phyloP scores from a whole-genome alignment of 2,329 filamentous ascomycete species.

The Shiraia sp. region DNA sequence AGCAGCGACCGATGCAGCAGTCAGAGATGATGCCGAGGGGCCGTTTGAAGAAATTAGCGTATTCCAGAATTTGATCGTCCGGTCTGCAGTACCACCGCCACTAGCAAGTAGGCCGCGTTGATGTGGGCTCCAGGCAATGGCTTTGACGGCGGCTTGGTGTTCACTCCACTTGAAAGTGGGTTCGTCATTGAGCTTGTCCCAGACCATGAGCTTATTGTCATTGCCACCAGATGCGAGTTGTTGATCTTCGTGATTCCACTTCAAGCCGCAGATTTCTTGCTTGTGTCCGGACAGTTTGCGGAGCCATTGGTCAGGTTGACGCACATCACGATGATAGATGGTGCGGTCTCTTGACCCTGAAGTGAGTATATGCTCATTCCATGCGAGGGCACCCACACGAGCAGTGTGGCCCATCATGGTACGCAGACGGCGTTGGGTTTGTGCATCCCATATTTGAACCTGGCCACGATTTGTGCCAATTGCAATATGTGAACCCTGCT shows the following conservation, averaged over 20 bases:
- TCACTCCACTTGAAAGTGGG: constrained; percentile 93
- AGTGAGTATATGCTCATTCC: constrained; percentile 97
- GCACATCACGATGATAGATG: constrained; percentile 95
- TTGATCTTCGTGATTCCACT: constrained; percentile 95
- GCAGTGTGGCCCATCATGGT: constrained; percentile 98
- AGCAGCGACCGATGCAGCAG: constrained; percentile 42
- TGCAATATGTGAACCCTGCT: constrained; percentile 82
- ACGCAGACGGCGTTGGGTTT: constrained; percentile 78
- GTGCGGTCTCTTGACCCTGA: constrained; percentile 91
- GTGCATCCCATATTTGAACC: constrained; percentile 97
- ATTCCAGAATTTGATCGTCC: constrained; percentile 98
- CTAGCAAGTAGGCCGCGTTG: constrained; percentile 93
- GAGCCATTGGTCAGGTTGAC: constrained; percentile 87
- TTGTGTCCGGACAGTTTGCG: constrained; percentile 90
- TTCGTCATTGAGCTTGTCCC: constrained; percentile 93
- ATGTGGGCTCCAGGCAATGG: constrained; percentile 96
- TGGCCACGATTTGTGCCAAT: constrained; percentile 94
- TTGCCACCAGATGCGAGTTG: constrained; percentile 96
- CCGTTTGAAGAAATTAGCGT: constrained; percentile 72
- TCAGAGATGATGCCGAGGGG: constrained; percentile 46
- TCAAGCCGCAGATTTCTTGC: constrained; percentile 94
- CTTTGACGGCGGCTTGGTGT: constrained; percentile 94
- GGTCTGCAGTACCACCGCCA: constrained; percentile 91
- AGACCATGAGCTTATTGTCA: constrained; percentile 98
- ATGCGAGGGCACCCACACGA: constrained; percentile 89